Evolutionary conservation across 1,284 basidiomycete genomes (phyloP).

Genomic region (Puccinia polysora): DNA sequence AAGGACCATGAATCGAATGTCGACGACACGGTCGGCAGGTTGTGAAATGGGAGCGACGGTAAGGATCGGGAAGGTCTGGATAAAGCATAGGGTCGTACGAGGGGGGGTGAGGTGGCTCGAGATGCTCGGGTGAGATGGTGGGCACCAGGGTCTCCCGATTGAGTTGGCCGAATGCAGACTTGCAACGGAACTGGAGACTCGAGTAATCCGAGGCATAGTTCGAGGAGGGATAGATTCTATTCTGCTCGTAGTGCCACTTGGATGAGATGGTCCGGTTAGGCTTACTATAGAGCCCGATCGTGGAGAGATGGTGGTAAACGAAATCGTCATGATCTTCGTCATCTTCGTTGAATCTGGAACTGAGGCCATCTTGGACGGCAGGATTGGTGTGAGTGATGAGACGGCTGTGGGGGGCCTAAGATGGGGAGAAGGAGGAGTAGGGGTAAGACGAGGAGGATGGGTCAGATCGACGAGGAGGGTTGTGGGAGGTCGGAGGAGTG

Average conservation of each 20-base stretch:
- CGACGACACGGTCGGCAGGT: slow-evolving; percentile 8
- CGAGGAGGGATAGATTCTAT: background rate
- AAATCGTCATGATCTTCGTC: slow-evolving; percentile 37
- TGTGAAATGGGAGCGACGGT: background rate
- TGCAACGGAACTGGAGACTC: slow-evolving; percentile 16
- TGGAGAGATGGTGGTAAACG: background rate
- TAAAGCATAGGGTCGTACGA: slow-evolving; percentile 44
- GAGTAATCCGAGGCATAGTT: background rate
- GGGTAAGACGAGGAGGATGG: background rate
- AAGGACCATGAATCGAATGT: slow-evolving; percentile 6
- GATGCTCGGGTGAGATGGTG: slow-evolving; percentile 51
- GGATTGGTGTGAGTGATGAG: slow-evolving; percentile 32
- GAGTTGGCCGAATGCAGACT: slow-evolving; percentile 44
- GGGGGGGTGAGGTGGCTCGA: slow-evolving; percentile 39
- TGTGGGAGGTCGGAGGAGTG: background rate
- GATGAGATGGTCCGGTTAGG: slow-evolving; percentile 37
- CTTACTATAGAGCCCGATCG: slow-evolving; percentile 18
- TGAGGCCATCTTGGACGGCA: slow-evolving; percentile 19
- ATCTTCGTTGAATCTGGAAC: slow-evolving; percentile 25
- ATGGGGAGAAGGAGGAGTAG: background rate
- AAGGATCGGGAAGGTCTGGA: slow-evolving; percentile 26
- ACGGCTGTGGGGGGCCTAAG: slow-evolving; percentile 17
- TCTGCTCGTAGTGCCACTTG: slow-evolving; percentile 25
- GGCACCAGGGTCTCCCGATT: slow-evolving; percentile 50
- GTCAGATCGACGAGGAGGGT: background rate